Conservation (phyloP, 192 early-diverging fungal species). For the Podila verticillata region DNA sequence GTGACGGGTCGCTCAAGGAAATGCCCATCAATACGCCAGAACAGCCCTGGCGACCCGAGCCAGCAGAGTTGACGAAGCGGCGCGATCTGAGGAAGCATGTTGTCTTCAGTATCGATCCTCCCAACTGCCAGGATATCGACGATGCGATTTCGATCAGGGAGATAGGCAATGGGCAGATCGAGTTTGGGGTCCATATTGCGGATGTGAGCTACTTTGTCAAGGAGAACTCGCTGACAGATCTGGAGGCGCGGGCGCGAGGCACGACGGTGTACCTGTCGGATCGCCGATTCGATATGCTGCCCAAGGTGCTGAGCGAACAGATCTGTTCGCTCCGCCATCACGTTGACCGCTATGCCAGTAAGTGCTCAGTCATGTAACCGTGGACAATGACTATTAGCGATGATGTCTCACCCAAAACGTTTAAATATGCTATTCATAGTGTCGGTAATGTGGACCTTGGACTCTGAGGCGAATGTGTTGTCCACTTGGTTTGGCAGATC, state of each 20-base stretch:
- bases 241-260: slow-evolving; percentile 75
- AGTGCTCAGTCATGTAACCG: background rate
- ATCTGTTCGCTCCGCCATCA: slow-evolving; percentile 76
- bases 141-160: slow-evolving; percentile 76
- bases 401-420: background rate
- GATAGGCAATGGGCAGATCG: slow-evolving; percentile 57
- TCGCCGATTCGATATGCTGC: slow-evolving; percentile 85
- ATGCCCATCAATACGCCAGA: slow-evolving; percentile 68
- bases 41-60: slow-evolving; percentile 63
- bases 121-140: slow-evolving; percentile 83
- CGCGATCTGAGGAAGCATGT: slow-evolving; percentile 49
- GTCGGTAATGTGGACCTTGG: slow-evolving; percentile 77
- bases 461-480: slow-evolving; percentile 58
- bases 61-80: slow-evolving; percentile 35
- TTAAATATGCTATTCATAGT: slow-evolving; percentile 48
- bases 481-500: slow-evolving; percentile 79
- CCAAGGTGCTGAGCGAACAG: slow-evolving; percentile 75
- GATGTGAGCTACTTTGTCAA: slow-evolving; percentile 78
- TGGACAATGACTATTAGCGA: background rate
- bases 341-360: slow-evolving; percentile 72
- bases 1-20: slow-evolving; percentile 67
- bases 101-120: slow-evolving; percentile 79
- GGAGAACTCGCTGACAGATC: slow-evolving; percentile 69
- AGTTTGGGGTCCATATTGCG: slow-evolving; percentile 84
- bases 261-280: slow-evolving; percentile 85